Evolutionary conservation across 164 flowering plant species (phyloP), one percentile per base, ranked within the genome.

Genomic region (Aristolochia californica): DNA sequence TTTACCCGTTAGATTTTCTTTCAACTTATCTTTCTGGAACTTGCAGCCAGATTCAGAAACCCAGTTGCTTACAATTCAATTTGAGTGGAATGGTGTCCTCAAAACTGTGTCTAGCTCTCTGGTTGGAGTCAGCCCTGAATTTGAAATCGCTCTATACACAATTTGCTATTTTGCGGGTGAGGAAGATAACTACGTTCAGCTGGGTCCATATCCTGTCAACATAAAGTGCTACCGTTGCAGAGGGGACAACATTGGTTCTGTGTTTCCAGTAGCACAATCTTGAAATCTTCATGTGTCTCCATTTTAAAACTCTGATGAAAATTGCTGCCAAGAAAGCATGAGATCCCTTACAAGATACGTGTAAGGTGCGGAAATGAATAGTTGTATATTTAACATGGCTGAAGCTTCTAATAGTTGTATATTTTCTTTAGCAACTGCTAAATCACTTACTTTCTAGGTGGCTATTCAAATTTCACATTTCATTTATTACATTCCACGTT

Each of bases 41-140:
- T n/a, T 82, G 87, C 88, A 93, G 97, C 95, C 95, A 0, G 96
- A 93, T 62, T 76, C 96, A 5, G 96, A 93, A 66, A 81, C 96
- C 27, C 96, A 87, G 72, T 47, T 89, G 75, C 96, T 93, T 5
- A 89, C 90, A 0, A 57, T 89, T 63, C 96, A 89, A 76, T 89
- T 93, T 26, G 97, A 87, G 63, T 93, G 99, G 97, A 87, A 87
- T 59, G 96, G 97, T 11, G 67, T 87, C 63, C 83, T 85, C 11
- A 93, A 93, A 67, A 77, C 89, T 16, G 78, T 93, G 15, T 93
- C 99, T 21, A 93, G 86, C 83, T 78, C 83, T 43, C 69, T 93
- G 54, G 65, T 93, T 48, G 99, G 97, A 43, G 97, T 85, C 61
- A 93, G 97, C 83, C 97, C 99, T 0, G 99, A 93, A 71, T 93